These are phyloP conservation scores for Cetraspora pellucida DNA, from an alignment of 192 early-diverging fungal species.

Conservation along the genomic window DNA sequence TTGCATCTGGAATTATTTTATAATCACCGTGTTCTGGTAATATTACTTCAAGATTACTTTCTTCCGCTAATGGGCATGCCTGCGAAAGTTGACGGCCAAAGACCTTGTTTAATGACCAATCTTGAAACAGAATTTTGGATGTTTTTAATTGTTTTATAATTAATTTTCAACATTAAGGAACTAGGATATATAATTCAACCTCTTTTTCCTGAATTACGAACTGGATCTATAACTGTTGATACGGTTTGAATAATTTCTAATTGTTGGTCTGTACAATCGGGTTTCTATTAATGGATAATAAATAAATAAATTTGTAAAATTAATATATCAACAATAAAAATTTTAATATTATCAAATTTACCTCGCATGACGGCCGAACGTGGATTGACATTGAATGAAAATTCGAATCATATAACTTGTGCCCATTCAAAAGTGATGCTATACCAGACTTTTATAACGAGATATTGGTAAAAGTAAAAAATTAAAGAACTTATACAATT, in stretches of 20 bases:
- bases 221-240: constrained; percentile 79
- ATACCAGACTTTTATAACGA: constrained; percentile 68
- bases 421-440: constrained; percentile 85
- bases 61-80: constrained; percentile 55
- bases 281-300: constrained; percentile 41
- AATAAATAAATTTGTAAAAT: not conserved
- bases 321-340: not conserved
- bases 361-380: constrained; percentile 57
- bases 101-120: constrained; percentile 54
- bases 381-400: constrained; percentile 90
- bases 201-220: constrained; percentile 51
- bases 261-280: constrained; percentile 47
- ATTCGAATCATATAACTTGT: constrained; percentile 87
- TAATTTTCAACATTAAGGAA: not conserved
- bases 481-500: not conserved
- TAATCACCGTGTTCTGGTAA: constrained; percentile 40
- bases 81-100: constrained; percentile 50
- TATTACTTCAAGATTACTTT: constrained; percentile 46
- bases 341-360: constrained; percentile 12
- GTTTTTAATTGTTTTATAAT: not conserved
- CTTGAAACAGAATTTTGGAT: constrained; percentile 18
- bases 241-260: constrained; percentile 75
- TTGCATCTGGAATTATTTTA: constrained; percentile 36
- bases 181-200: constrained; percentile 27
- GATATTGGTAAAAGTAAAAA: not conserved